These are phyloP conservation scores for Penicillium macrosclerotiorum DNA, from an alignment of 495 filamentous ascomycete species.

Conservation along the genomic window DNA sequence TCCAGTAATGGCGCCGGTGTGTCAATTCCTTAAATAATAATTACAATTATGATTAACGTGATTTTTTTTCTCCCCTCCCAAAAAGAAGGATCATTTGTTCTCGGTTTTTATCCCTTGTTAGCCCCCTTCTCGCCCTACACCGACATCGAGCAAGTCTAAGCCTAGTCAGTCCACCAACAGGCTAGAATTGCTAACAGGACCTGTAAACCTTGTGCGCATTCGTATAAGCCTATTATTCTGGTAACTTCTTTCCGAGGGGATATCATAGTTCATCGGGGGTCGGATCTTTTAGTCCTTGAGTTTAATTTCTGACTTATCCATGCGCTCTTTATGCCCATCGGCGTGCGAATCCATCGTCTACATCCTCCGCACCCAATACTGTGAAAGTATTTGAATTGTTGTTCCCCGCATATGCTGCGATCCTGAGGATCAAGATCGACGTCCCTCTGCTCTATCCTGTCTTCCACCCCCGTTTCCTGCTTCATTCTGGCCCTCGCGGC, in stretches of 20 bases:
- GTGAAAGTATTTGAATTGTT: slow-evolving; percentile 14
- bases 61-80: no score
- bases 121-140: background rate
- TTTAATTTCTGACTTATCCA: background rate
- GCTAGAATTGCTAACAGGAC: no score
- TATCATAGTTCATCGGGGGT: background rate
- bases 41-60: no score
- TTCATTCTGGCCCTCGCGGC: background rate
- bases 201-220: no score
- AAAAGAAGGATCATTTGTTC: no score
- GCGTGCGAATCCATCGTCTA: background rate
- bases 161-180: no score
- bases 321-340: background rate
- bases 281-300: slow-evolving; percentile 1
- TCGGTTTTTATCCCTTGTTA: no score
- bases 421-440: background rate
- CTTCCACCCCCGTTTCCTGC: background rate
- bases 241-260: background rate
- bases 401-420: slow-evolving; percentile 3
- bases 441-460: background rate
- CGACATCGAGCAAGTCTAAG: no score
- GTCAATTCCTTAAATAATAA: no score
- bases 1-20: no score
- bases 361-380: background rate
- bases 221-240: no score